phyloP scores from a whole-genome alignment of 1,284 basidiomycete genomes.

The Sanghuangporus baumii region DNA sequence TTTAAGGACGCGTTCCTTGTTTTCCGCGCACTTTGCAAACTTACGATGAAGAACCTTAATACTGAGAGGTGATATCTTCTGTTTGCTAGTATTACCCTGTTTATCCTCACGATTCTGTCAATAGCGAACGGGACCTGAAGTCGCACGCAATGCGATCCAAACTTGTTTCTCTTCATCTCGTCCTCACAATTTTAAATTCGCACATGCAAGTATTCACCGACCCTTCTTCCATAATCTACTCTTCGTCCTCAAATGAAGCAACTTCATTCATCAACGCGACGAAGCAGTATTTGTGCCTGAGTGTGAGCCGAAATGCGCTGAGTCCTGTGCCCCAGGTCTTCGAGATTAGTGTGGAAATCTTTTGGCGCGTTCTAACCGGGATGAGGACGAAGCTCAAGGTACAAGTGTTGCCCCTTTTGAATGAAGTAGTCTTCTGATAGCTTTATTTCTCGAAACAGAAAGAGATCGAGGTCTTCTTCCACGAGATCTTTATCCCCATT shows the following conservation, averaged over 20 bases:
- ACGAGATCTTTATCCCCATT: constrained; percentile 99
- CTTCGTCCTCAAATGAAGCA: constrained; percentile 78
- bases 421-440: neutral
- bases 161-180: constrained; percentile 86
- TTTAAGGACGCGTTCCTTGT: constrained; percentile 97
- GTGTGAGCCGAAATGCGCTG: constrained; percentile 92
- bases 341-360: constrained; percentile 97
- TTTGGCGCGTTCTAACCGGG: constrained; percentile 91
- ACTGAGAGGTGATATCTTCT: constrained; percentile 69
- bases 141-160: constrained; percentile 97
- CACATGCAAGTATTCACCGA: constrained; percentile 89
- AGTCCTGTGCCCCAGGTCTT: constrained; percentile 96
- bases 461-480: constrained; percentile 97
- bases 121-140: constrained; percentile 85
- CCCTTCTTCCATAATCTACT: constrained; percentile 81
- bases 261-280: constrained; percentile 88
- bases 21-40: constrained; percentile 90
- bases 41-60: constrained; percentile 96
- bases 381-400: constrained; percentile 97
- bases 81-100: neutral
- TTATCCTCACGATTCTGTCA: constrained; percentile 1
- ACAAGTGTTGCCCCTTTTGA: constrained; percentile 10
- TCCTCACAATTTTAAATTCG: constrained; percentile 87
- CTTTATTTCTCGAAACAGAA: constrained; percentile 50
- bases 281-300: constrained; percentile 93